A percentile compares a stretch with the other conserved stretches of the same genome.
Evolutionary conservation across 306 rosid species (phyloP).

Genomic region (Begonia fuchsioides): DNA sequence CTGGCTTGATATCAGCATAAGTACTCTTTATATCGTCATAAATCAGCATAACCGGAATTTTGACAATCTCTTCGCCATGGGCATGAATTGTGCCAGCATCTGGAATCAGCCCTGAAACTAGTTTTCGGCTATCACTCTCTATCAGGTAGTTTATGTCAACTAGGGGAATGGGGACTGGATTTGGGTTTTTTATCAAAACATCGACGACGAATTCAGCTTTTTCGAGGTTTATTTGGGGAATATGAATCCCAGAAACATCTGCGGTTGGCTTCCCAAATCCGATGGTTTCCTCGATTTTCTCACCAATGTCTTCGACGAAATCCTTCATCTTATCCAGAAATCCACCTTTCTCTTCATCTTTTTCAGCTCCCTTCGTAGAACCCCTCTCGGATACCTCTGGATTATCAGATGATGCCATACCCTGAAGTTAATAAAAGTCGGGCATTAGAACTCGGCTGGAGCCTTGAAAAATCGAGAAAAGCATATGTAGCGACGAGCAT

Average conservation of each 20-base stretch:
- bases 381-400: conserved; percentile 49
- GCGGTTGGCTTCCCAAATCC: conserved; percentile 96
- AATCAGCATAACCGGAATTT: conserved; percentile 53
- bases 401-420: conserved; percentile 54
- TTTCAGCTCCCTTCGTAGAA: conserved; percentile 27
- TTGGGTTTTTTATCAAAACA: conserved; percentile 78
- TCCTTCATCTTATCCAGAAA: conserved; percentile 80
- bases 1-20: conserved; percentile 55
- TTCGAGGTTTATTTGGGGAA: conserved; percentile 53
- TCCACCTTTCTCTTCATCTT: conserved; percentile 53
- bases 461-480: too few species aligned
- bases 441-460: not conserved
- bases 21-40: conserved; percentile 75
- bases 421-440: conserved; percentile 2
- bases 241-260: conserved; percentile 53
- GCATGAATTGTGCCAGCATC: conserved; percentile 86
- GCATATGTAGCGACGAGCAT: too few species aligned
- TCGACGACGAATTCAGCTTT: conserved; percentile 69
- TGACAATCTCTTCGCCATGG: conserved; percentile 76
- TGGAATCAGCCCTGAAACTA: conserved; percentile 79
- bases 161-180: conserved; percentile 85
- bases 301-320: conserved; percentile 86
- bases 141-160: conserved; percentile 68
- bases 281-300: conserved; percentile 72
- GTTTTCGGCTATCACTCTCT: conserved; percentile 84